Base-by-base conservation (phyloP, 2,329 filamentous ascomycete species). In the Erysiphe neolycopersici region DNA sequence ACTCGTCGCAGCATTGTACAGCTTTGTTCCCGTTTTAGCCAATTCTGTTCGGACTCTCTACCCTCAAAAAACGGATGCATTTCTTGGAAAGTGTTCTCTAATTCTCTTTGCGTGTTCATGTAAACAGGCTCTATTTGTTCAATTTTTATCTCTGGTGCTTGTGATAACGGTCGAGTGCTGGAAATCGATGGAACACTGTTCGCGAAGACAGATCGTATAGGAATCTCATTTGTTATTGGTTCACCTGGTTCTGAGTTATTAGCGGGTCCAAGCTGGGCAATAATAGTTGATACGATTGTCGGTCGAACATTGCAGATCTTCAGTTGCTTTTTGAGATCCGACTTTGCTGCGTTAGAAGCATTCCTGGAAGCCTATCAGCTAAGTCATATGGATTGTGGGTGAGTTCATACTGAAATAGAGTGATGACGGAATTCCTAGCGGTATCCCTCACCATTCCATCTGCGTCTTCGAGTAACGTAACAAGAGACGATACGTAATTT, bases 21-120 rank as follows among this genome's bases (percentile, higher is more conserved):
- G 54, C 72, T 77, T 62, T 87, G 79, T 58, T 95, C 87, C 57
- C 87, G 71, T 51, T 78, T 76, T 52, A 81, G 58, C 87, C 87
- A 95, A 55, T 95, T 95, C 47, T 80, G 73, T 56, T 95, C 87
- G 0, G 79, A 74, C 61, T 95, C 87, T 56, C 68, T 82, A 43
- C 85, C 85, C 51, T 94, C 84, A 48, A 94, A 94, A 56, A 69
- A 69, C 43, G 67, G 67, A 30, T 76, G 65, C 81, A 95, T 93
- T 30, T 80, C 76, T 50, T 72, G 73, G 56, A 93, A 75, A 1
- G 79, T 73, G 22, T 92, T 84, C 47, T 94, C 85, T n/a, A 95
- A 64, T 56, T 94, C 84, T 52, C 82, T 71, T 50, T 77, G 68
- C 1, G 84, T 87, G 53, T 85, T 82, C 45, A 93, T 73, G 55